Evolutionary conservation across 768 basidiomycete species (phyloP), one percentile per base, ranked within the genome.

Genomic region (Boletellus ananas): DNA sequence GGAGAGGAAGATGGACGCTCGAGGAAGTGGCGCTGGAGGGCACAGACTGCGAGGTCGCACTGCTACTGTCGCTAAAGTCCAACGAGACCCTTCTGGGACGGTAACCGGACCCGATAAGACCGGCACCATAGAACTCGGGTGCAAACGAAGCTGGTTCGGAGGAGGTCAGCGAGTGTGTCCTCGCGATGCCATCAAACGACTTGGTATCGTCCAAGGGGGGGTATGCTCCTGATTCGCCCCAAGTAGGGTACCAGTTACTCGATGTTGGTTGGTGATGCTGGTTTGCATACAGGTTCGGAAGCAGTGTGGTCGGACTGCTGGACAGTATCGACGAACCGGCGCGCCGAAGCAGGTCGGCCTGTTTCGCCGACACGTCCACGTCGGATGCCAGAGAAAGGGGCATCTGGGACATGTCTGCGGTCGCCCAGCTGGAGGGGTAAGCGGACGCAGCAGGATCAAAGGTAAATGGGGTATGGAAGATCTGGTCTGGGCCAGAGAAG

Each of bases 11-110:
- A 54, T 82, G 81, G 10, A 74, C 69, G 25, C 57, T 73, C 7
- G 79, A 80, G 9, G 79, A 80, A 9, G 76, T 55, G 11, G 81
- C 80, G 38, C 79, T 80, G 10, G 79, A 78, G n/a, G 75, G 73
- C 3, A 75, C 68, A 1, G 77, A 79, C 7, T 70, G 72, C 20
- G 71, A 71, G 3, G 70, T 65, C 3, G 69, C 65, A 52, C 74
- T 75, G 18, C 74, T 71, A 25, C 74, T 75, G 37, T 78, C 78
- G 47, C 73, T 74, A 38, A 68, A 65, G 34, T 74, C 72, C 20
- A 70, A 45, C 5, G 74, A 75, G 20, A 56, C 49, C 21, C 62
- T 58, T 51, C 74, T 57, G 51, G 59, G 62, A 13, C 68, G 66
- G 35, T 64, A 68, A 4, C 47, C 56, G 25, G 64, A 58, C 10